Conservation (phyloP, 257 asterid species). For the Paraleonurus japonicus region DNA sequence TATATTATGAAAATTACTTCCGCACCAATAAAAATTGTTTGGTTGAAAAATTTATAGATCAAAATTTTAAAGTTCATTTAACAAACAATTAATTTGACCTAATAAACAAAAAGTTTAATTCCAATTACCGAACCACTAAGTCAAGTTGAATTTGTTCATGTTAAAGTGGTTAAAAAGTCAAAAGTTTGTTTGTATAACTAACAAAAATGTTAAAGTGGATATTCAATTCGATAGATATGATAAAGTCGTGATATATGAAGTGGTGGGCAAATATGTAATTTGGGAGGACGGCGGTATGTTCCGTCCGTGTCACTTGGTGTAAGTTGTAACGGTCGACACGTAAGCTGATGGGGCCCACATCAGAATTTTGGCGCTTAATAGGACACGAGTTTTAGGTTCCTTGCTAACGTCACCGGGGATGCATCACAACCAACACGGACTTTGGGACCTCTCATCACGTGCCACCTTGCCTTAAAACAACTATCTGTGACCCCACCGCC, state of each 20-base stretch:
- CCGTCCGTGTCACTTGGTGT: constrained; percentile 8
- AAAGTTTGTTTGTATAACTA: neutral
- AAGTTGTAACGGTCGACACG: constrained; percentile 30
- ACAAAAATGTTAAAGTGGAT: neutral
- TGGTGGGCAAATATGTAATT: constrained; percentile 19
- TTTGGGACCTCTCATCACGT: constrained; percentile 15
- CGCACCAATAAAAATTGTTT: no score
- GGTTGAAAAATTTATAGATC: no score
- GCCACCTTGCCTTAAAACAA: constrained; percentile 21
- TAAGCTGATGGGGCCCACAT: constrained; percentile 26
- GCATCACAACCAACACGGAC: constrained; percentile 23
- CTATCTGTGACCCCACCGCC: constrained; percentile 14
- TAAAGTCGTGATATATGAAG: neutral
- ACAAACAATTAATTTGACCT: neutral
- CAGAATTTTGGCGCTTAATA: constrained; percentile 27
- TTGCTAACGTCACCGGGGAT: constrained; percentile 28
- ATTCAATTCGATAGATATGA: no score
- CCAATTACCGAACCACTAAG: neutral
- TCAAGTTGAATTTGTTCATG: neutral
- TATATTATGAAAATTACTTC: no score
- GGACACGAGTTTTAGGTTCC: constrained; percentile 24
- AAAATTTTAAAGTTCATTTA: no score
- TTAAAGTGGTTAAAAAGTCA: neutral
- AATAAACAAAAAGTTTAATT: neutral
- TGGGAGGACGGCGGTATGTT: constrained; percentile 4